Evolutionary conservation across 495 filamentous ascomycete genomes (phyloP).

Genomic region (Penicillium nucicola): DNA sequence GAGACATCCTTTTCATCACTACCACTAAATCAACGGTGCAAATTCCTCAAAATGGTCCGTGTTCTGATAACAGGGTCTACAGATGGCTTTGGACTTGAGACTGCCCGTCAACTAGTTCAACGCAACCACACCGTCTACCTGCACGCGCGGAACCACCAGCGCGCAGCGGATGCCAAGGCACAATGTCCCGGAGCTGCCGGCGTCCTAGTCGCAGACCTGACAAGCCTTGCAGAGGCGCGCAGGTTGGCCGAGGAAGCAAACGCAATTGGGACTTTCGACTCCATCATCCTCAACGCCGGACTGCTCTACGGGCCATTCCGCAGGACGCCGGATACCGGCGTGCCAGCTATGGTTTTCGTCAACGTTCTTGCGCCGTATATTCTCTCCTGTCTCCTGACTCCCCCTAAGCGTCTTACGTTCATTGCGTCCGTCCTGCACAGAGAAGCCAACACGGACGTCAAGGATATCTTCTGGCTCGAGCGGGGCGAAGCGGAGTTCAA

Average conservation of each 20-base stretch:
- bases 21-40: background rate
- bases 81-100: constrained; percentile 15
- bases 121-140: constrained; percentile 19
- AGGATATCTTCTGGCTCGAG: constrained; percentile 19
- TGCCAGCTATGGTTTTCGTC: constrained; percentile 16
- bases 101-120: constrained; percentile 12
- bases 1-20: no score
- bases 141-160: constrained; percentile 16
- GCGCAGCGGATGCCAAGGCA: constrained; percentile 12
- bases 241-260: constrained; percentile 18
- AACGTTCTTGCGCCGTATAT: constrained; percentile 20
- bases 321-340: constrained; percentile 8
- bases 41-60: constrained; percentile 6
- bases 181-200: constrained; percentile 19
- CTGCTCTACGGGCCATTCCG: constrained; percentile 13
- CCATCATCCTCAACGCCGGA: constrained; percentile 19
- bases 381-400: constrained; percentile 14
- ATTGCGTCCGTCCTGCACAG: constrained; percentile 13
- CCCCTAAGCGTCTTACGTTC: constrained; percentile 15
- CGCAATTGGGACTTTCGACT: constrained; percentile 17
- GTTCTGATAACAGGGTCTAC: constrained; percentile 17
- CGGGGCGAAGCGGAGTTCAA: constrained; percentile 15
- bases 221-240: constrained; percentile 10
- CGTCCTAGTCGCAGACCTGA: constrained; percentile 17
- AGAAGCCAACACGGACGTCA: constrained; percentile 10